Percentiles rank a stretch among this genome's conserved stretches.
phyloP scores from a whole-genome alignment of 371 early-diverging fungal genomes.

The Batrachochytrium dendrobatidis region DNA sequence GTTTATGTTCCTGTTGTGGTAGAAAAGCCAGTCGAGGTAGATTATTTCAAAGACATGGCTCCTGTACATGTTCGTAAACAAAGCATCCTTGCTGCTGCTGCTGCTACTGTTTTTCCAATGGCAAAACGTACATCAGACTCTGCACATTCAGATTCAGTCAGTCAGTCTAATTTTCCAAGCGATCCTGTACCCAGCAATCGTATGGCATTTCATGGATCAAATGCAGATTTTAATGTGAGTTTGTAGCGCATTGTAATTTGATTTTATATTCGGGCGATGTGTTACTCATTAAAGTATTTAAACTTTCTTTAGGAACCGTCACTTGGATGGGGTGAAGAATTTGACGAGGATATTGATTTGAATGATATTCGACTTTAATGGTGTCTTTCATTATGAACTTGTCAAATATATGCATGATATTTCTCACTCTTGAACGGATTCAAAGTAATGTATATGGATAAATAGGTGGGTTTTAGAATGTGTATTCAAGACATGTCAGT shows the following conservation, averaged over 20 bases:
- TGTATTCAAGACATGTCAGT: too few species aligned
- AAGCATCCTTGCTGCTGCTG: background rate
- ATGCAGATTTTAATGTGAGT: background rate
- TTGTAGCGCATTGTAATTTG: background rate
- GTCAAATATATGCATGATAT: too few species aligned
- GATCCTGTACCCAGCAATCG: background rate
- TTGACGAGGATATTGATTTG: background rate
- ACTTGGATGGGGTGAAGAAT: conserved; percentile 1
- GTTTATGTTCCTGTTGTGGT: background rate
- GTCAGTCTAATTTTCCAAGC: background rate
- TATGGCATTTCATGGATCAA: background rate
- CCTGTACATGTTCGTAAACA: background rate
- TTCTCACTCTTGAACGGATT: too few species aligned
- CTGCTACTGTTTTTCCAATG: background rate
- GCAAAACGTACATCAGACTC: background rate
- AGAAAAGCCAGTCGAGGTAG: background rate
- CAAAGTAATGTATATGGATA: too few species aligned
- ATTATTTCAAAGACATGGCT: conserved; percentile 1
- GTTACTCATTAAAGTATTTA: background rate
- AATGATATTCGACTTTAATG: background rate
- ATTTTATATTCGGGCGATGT: background rate
- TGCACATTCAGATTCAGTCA: background rate
- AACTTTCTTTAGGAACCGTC: background rate
- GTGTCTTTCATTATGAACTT: too few species aligned
- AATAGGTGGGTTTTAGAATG: too few species aligned